Evolutionary conservation across 2,329 filamentous ascomycete genomes (phyloP).

Genomic region (Ophiosphaerella korrae): DNA sequence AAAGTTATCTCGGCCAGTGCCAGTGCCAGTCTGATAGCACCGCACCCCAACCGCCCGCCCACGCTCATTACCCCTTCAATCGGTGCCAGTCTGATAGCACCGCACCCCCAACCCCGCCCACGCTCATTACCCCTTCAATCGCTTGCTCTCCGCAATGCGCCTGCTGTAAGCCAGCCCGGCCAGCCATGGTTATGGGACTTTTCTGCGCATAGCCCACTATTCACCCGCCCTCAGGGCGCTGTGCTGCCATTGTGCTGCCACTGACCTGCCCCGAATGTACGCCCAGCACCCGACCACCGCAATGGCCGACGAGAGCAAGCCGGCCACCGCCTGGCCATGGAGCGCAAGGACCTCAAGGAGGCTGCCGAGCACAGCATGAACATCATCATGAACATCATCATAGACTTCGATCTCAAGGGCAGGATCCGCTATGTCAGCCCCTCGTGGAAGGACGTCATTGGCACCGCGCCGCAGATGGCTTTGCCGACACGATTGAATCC

Average conservation of each 20-base stretch:
- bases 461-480: constrained; percentile 74
- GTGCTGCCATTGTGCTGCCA: no score
- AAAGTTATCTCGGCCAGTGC: constrained; percentile 10
- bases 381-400: no score
- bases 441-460: constrained; percentile 92
- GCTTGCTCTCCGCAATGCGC: constrained; percentile 33
- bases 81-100: constrained; percentile 5
- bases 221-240: constrained; percentile 31
- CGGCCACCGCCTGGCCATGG: no score
- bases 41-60: no score
- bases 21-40: no score
- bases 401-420: constrained; percentile 90
- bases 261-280: constrained; percentile 12
- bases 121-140: constrained; percentile 34
- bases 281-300: constrained; percentile 14
- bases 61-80: no score
- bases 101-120: constrained; percentile 5
- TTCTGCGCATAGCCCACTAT: constrained; percentile 34
- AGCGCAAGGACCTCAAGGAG: no score
- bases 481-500: constrained; percentile 80
- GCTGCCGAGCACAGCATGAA: no score
- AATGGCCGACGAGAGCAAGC: constrained; percentile 34
- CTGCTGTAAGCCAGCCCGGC: neutral
- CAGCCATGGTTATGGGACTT: constrained; percentile 37
- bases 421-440: constrained; percentile 95